These are phyloP conservation scores for Escallonia rubra DNA, from an alignment of 129 eudicot genomes.

Conservation along the genomic window DNA sequence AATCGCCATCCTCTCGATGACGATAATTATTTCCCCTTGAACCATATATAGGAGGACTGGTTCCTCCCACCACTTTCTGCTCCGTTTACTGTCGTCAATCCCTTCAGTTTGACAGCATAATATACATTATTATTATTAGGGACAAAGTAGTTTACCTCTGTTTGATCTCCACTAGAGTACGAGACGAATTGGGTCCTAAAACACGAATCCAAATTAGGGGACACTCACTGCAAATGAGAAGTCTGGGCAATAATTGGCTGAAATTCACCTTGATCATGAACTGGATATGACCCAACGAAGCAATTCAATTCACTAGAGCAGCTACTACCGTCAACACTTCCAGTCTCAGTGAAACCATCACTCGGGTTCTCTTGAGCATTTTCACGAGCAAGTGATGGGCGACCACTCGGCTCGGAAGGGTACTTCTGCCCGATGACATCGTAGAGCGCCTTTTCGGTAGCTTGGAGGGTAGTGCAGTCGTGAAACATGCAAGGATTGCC, in stretches of 20 bases:
- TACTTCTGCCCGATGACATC: conserved; percentile 32
- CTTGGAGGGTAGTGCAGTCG: conserved; percentile 55
- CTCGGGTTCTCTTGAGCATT: too few species aligned
- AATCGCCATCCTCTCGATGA: conserved; percentile 20
- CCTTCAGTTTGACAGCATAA: background rate
- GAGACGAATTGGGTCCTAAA: background rate
- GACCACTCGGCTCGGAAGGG: background rate
- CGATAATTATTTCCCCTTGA: conserved; percentile 33
- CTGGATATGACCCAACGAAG: background rate
- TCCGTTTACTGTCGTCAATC: too few species aligned
- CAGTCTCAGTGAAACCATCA: too few species aligned
- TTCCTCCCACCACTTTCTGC: too few species aligned
- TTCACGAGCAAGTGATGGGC: background rate
- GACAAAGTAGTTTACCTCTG: too few species aligned
- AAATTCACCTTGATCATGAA: too few species aligned
- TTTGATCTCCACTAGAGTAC: background rate
- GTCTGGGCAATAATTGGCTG: too few species aligned
- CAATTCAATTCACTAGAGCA: background rate
- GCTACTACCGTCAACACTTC: too few species aligned
- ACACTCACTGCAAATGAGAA: background rate
- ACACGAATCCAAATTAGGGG: conserved; percentile 3
- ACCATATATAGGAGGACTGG: background rate
- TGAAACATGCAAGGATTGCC: conserved; percentile 42
- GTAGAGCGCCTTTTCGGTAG: conserved; percentile 50
- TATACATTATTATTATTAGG: background rate